These are phyloP conservation scores for Pseudoturritis turrita DNA, from an alignment of 345 rosid genomes.

Conservation along the genomic window DNA sequence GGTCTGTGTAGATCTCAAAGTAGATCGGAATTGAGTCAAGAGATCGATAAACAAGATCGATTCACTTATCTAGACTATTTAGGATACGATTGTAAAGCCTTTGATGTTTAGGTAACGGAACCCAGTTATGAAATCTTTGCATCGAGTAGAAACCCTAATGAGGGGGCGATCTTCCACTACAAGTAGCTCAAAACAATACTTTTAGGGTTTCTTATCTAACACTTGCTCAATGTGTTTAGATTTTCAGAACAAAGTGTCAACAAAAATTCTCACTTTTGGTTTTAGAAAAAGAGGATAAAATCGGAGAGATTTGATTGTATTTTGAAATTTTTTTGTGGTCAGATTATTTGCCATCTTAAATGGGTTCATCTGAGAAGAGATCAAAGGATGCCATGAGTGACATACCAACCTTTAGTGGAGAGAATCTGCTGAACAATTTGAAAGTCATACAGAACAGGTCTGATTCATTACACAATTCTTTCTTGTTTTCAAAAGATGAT, in stretches of 20 bases:
- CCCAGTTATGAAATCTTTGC: background rate
- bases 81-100: background rate
- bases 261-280: background rate
- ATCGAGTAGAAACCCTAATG: background rate
- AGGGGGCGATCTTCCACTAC: background rate
- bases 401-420: constrained; percentile 59
- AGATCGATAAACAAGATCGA: constrained; percentile 13
- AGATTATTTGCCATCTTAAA: constrained; percentile 31
- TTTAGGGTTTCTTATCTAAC: background rate
- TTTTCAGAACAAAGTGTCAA: background rate
- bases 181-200: background rate
- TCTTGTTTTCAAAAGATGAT: background rate
- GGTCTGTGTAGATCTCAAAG: background rate
- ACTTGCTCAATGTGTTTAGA: background rate
- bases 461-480: background rate
- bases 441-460: constrained; percentile 91
- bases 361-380: constrained; percentile 68
- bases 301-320: background rate
- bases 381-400: constrained; percentile 53
- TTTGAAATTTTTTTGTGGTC: background rate
- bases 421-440: constrained; percentile 89
- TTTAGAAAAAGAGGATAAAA: too few species aligned
- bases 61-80: background rate
- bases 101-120: background rate
- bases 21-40: constrained; percentile 19